Percentiles rank a stretch among this genome's conserved stretches.
Conservation (phyloP, 768 basidiomycete genomes). For the Russula foetens region DNA sequence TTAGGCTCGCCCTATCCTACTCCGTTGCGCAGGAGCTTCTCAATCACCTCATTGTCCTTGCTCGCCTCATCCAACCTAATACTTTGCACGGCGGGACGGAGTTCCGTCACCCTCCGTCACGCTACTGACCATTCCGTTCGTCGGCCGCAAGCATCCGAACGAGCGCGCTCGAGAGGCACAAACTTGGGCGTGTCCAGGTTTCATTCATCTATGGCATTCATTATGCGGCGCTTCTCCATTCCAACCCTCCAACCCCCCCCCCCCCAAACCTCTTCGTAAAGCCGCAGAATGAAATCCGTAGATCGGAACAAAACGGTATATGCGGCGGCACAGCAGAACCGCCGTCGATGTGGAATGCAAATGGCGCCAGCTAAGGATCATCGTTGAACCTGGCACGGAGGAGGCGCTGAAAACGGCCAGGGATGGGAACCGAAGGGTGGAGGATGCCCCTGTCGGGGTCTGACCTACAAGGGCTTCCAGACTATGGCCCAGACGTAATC, state of each 20-base stretch:
- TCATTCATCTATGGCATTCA: neutral
- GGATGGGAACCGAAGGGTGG: neutral
- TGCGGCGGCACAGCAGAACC: neutral
- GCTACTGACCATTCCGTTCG: neutral
- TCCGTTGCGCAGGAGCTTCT: neutral
- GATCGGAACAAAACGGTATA: neutral
- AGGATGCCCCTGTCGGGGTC: neutral
- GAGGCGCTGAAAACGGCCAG: neutral
- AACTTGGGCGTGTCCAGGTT: neutral
- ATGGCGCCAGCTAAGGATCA: neutral
- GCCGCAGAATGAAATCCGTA: neutral
- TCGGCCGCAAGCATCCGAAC: conserved; percentile 6
- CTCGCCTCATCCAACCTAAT: neutral
- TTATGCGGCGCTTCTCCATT: neutral
- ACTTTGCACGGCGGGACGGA: neutral
- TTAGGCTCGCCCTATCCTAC: conserved; percentile 10
- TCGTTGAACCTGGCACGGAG: neutral
- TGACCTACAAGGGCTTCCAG: neutral
- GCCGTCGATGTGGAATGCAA: neutral
- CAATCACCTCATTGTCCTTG: conserved; percentile 4
- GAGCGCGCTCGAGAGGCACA: neutral
- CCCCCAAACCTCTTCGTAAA: neutral
- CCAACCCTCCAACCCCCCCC: neutral
- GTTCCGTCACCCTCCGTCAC: neutral
- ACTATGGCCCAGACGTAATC: neutral